Evolutionary conservation across 2,329 filamentous ascomycete genomes (phyloP), one percentile per base, ranked within the genome.

Genomic region (Trichophyton verrucosum): DNA sequence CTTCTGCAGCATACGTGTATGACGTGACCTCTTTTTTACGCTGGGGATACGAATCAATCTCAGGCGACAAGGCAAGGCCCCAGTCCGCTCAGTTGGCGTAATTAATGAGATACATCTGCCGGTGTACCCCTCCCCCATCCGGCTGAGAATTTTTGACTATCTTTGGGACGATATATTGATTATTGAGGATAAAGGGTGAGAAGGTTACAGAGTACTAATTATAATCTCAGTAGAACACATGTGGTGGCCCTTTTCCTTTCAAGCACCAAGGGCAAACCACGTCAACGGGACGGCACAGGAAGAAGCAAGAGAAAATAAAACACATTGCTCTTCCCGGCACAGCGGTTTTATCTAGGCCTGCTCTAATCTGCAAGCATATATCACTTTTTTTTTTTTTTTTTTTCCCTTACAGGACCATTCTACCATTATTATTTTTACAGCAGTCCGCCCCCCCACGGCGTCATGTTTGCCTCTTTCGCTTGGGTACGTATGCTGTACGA

Each of bases 1-100:
- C 33, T 38, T 38, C 33, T 38, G 33, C 33, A 38, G 33, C 33
- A 20, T 27, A 51, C 15, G 44, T 53, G 51, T 55, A 55, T 55
- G 24, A 36, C 30, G 51, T 55, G 51, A 55, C 24, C 24, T 13
- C 27, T 38, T 22, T 53, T 53, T 20, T 51, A 24, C 47, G 24
- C 51, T 22, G 51, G 51, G 11, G 30, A 55, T 55, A 55, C 51
- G 51, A 55, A 55, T 55, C 51, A 55, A 36, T 55, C 51, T 33
- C 51, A 55, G 51, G 51, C 51, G 30, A 36, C 24, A 55, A 55
- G 51, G 27, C 30, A 51, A 51, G 46, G 46, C 22, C 46, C 46
- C 46, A 11, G 15, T 51, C 46, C 46, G 13, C 46, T 51, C 24
- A 22, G 46, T 51, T 27, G 46, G 46, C 30, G 24, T 33, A 55